Conservation (phyloP, 2,329 filamentous ascomycete species). For the Stagonosporopsis rhizophila region DNA sequence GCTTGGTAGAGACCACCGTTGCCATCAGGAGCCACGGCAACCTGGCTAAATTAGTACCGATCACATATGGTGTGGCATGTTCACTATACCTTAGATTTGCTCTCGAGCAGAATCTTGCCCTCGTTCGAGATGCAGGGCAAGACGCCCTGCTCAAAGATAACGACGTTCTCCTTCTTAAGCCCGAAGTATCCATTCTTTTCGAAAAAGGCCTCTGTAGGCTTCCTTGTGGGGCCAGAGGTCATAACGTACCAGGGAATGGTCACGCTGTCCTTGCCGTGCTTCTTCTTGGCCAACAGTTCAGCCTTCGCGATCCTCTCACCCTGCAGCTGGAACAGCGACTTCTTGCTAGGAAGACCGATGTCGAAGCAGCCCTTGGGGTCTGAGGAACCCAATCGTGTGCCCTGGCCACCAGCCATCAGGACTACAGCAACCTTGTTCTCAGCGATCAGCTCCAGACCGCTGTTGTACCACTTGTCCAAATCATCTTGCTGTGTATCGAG, state of each 20-base stretch:
- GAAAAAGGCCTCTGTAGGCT: slow-evolving; percentile 94
- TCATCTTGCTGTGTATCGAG: slow-evolving; percentile 84
- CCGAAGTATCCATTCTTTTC: slow-evolving; percentile 90
- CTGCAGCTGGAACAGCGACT: slow-evolving; percentile 97
- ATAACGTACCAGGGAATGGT: slow-evolving; percentile 98
- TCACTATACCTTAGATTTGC: slow-evolving; percentile 73
- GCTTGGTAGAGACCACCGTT: slow-evolving; percentile 98
- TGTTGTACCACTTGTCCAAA: slow-evolving; percentile 82
- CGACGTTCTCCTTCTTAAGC: slow-evolving; percentile 80
- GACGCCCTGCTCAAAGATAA: slow-evolving; percentile 96
- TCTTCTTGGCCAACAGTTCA: slow-evolving; percentile 78
- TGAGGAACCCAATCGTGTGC: slow-evolving; percentile 91
- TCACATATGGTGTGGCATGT: not conserved
- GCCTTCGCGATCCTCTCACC: slow-evolving; percentile 90
- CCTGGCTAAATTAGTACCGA: slow-evolving; percentile 50
- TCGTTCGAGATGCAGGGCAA: slow-evolving; percentile 97
- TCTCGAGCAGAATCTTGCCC: slow-evolving; percentile 94
- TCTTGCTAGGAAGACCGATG: slow-evolving; percentile 89
- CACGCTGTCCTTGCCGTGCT: slow-evolving; percentile 63
- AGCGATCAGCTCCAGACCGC: slow-evolving; percentile 69
- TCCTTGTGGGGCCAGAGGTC: slow-evolving; percentile 94
- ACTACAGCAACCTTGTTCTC: slow-evolving; percentile 81
- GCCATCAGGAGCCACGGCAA: slow-evolving; percentile 94
- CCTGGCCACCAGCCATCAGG: slow-evolving; percentile 96
- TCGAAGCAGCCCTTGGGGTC: slow-evolving; percentile 98